A percentile compares a stretch with the other conserved stretches of the same genome.
These are phyloP conservation scores for Colletotrichum simmondsii DNA, from an alignment of 2,329 filamentous ascomycete species.

Conservation along the genomic window DNA sequence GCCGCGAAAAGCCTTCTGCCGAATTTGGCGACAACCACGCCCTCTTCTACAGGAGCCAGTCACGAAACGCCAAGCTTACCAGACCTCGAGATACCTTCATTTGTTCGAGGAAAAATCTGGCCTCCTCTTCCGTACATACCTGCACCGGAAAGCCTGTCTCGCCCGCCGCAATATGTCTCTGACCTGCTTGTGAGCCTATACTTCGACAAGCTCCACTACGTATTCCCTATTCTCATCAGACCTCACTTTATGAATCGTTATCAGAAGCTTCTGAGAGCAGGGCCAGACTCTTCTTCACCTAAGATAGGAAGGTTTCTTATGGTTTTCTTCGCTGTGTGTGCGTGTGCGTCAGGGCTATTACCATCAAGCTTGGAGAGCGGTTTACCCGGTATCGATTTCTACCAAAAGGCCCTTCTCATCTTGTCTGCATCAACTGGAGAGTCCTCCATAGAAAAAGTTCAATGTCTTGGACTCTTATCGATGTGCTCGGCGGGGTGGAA, in stretches of 20 bases:
- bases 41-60: background rate
- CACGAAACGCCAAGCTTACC: background rate
- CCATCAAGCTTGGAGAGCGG: slow-evolving; percentile 26
- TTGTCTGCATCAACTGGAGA: slow-evolving; percentile 41
- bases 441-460: slow-evolving; percentile 41
- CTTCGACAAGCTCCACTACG: slow-evolving; percentile 43
- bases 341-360: slow-evolving; percentile 41
- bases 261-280: slow-evolving; percentile 26
- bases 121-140: slow-evolving; percentile 41
- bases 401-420: slow-evolving; percentile 39
- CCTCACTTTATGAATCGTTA: slow-evolving; percentile 41
- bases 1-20: slow-evolving; percentile 40
- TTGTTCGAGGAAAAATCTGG: slow-evolving; percentile 41
- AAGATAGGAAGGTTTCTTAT: slow-evolving; percentile 39
- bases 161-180: slow-evolving; percentile 41
- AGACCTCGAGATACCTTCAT: slow-evolving; percentile 41
- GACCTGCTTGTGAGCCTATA: slow-evolving; percentile 42
- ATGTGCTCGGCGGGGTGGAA: slow-evolving; percentile 46
- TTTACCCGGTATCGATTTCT: slow-evolving; percentile 39
- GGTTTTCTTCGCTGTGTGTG: slow-evolving; percentile 44
- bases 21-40: background rate
- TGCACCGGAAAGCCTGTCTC: slow-evolving; percentile 38
- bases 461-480: slow-evolving; percentile 42
- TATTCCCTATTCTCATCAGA: slow-evolving; percentile 41
- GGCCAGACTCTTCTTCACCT: background rate